These are phyloP conservation scores for Acacia acuminata DNA, from an alignment of 306 rosid genomes.

Conservation along the genomic window DNA sequence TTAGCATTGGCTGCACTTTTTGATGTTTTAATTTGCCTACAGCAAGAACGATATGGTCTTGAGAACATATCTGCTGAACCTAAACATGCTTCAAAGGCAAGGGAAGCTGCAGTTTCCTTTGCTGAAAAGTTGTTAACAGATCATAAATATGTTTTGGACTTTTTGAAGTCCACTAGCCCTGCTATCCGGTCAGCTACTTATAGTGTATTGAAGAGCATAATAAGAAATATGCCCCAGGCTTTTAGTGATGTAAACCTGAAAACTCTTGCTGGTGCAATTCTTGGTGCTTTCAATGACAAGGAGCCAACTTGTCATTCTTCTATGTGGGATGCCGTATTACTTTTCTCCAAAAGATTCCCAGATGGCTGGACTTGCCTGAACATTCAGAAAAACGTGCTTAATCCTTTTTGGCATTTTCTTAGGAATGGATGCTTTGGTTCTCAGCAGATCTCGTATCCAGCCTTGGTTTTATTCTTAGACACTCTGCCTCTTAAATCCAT, in stretches of 20 bases:
- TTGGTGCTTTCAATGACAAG: constrained; percentile 91
- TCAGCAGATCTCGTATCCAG: constrained; percentile 79
- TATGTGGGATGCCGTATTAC: constrained; percentile 88
- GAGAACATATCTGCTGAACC: constrained; percentile 60
- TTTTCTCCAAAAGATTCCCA: constrained; percentile 79
- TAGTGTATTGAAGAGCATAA: constrained; percentile 68
- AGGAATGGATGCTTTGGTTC: constrained; percentile 95
- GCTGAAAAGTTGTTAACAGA: constrained; percentile 75
- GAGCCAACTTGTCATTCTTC: constrained; percentile 83
- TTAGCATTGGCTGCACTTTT: constrained; percentile 90
- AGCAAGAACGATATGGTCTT: constrained; percentile 52
- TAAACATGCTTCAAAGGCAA: constrained; percentile 78
- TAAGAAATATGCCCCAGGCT: constrained; percentile 75
- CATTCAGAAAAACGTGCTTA: constrained; percentile 71
- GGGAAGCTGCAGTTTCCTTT: constrained; percentile 68
- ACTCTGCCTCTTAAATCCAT: constrained; percentile 65
- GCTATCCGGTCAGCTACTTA: constrained; percentile 84
- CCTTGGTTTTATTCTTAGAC: constrained; percentile 75
- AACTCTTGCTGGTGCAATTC: constrained; percentile 65
- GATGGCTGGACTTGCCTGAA: constrained; percentile 77
- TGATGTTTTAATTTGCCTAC: constrained; percentile 70
- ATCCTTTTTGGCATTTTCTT: constrained; percentile 83
- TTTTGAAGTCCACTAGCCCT: constrained; percentile 73
- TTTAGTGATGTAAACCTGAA: constrained; percentile 72
- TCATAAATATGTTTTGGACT: constrained; percentile 67